Percentiles rank a stretch among this genome's conserved stretches.
Evolutionary conservation across 1,139 yeast species (phyloP).

Genomic region (Martiniozyma asiatica): DNA sequence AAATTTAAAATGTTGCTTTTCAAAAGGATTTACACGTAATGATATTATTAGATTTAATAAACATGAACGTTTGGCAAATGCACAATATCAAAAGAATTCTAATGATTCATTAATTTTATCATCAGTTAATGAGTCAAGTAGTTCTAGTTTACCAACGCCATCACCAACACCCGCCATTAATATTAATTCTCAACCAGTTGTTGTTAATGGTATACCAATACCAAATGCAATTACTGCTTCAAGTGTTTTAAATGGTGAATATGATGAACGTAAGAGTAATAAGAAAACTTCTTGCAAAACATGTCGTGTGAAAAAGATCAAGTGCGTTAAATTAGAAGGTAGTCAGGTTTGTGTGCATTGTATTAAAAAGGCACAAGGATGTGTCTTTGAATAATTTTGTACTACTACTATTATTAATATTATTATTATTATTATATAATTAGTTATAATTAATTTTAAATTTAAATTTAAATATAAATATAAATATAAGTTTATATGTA

Average conservation of each 20-base stretch:
- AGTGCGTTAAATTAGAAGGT: constrained; percentile 20
- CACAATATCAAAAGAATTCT: background rate
- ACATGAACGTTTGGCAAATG: constrained; percentile 12
- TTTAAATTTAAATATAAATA: no score
- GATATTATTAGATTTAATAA: constrained; percentile 30
- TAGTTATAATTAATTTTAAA: no score
- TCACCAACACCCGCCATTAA: constrained; percentile 6
- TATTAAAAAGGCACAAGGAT: constrained; percentile 17
- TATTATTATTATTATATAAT: no score
- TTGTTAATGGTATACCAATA: background rate
- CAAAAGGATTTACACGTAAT: constrained; percentile 50
- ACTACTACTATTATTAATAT: no score
- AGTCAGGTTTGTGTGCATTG: constrained; percentile 17
- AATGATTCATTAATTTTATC: background rate
- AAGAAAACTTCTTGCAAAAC: constrained; percentile 22
- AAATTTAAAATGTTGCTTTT: constrained; percentile 35
- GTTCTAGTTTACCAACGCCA: constrained; percentile 3
- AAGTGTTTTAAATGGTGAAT: background rate
- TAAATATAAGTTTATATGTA: background rate
- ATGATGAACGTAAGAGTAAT: constrained; percentile 11
- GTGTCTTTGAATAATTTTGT: constrained; percentile 14
- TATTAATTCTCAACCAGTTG: background rate
- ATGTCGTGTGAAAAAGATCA: constrained; percentile 23
- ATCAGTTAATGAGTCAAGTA: background rate
- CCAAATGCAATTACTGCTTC: background rate